phyloP scores from a whole-genome alignment of 345 rosid species.

The Citrus unshiu region DNA sequence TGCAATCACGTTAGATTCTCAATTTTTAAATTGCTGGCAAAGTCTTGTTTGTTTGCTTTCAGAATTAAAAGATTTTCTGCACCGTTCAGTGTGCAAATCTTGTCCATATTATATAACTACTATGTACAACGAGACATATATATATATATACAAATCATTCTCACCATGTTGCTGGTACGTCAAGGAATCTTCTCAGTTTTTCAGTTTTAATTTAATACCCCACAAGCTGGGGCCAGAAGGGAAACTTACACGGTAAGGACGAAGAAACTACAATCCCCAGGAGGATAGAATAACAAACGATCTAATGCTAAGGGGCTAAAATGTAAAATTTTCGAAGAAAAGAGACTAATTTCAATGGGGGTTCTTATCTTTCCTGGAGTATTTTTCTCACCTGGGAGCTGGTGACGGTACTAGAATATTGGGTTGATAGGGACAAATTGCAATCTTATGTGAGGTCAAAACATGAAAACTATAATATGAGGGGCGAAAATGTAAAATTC shows the following conservation, averaged over 20 bases:
- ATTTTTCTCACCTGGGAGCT: no score
- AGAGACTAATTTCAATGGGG: no score
- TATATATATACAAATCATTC: not conserved
- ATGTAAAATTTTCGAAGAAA: no score
- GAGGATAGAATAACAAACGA: no score
- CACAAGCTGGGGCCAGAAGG: no score
- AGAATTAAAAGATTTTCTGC: constrained; percentile 13
- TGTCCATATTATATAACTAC: not conserved
- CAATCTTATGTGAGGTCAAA: not conserved
- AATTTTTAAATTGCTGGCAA: not conserved
- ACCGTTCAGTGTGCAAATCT: constrained; percentile 12
- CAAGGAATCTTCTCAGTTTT: constrained; percentile 22
- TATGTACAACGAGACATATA: not conserved
- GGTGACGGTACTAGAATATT: no score
- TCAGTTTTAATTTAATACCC: no score
- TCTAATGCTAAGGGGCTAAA: no score
- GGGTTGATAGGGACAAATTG: no score
- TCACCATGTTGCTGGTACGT: not conserved
- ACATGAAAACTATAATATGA: not conserved
- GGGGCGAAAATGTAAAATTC: not conserved
- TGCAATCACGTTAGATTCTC: not conserved
- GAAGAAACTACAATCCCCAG: no score
- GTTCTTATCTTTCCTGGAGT: no score
- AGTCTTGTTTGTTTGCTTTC: not conserved
- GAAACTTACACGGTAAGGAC: no score